Evolutionary conservation across 1,284 basidiomycete species (phyloP), one percentile per base, ranked within the genome.

Genomic region (Sanghuangporus sanghuang): DNA sequence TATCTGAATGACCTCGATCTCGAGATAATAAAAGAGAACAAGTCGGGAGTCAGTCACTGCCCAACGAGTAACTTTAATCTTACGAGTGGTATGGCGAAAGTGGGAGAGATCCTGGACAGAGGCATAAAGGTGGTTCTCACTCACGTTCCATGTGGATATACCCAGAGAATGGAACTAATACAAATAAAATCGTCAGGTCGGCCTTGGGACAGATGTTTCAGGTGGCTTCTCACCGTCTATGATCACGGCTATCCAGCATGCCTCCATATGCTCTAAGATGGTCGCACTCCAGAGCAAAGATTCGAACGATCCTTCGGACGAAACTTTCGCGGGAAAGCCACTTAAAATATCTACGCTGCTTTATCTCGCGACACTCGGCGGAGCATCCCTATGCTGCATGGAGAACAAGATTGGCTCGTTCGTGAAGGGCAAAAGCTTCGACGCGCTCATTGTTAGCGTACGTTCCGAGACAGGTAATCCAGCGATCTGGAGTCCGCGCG

Each of bases 11-110:
- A 83, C 16, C 79, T 80, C 2, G 96, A 98, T 75, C 78, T 96
- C 63, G 77, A 81, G 35, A 76, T 97, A 53, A 85, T 99, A 69
- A 83, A 83, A 68, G 68, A 79, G 69, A 78, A 81, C 57, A 78
- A 81, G 4, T 87, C 91, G 3, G 96, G 96, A 9, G 79, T 98
- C 50, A 90, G 90, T 68, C 96, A 98, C 74, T 98, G 96, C 73
- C 96, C 96, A 16, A 90, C 89, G 40, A 94, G 90, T 70, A 99
- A 98, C 73, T 90, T 96, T 72, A 92, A 97, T 76, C 72, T 98
- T 62, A 83, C 87, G 49, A 94, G 91, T 66, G 96, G 96, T 3
- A 81, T 91, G 32, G 90, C 93, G 1, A 84, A 83, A 23, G 84
- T 98, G 9, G 91, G 90, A 3, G 78, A 83, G 68, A 86, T 92